Evolutionary conservation across 1,284 basidiomycete species (phyloP).

Genomic region (Ustilago hordei): DNA sequence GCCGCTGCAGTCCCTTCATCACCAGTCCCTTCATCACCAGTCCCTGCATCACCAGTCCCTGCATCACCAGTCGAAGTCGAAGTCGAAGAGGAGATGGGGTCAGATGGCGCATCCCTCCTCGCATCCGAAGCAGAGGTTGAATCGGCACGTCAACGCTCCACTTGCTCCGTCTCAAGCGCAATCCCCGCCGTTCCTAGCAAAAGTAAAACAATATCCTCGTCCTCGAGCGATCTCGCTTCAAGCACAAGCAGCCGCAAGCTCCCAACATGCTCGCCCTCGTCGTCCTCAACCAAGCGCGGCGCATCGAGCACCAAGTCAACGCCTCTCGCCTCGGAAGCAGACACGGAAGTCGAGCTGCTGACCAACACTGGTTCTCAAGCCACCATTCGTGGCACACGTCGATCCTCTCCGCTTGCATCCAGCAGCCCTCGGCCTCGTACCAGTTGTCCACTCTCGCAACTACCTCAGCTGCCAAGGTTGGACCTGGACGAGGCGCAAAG

Average conservation of each 20-base stretch:
- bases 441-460: constrained; percentile 22
- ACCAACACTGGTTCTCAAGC: constrained; percentile 32
- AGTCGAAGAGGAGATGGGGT: neutral
- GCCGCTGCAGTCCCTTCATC: neutral
- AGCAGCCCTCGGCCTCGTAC: neutral
- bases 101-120: constrained; percentile 7
- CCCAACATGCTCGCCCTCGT: neutral
- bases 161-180: constrained; percentile 14
- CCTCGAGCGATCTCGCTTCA: neutral
- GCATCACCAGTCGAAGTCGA: neutral
- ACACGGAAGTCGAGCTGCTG: constrained; percentile 9
- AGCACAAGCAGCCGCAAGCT: constrained; percentile 9
- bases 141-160: constrained; percentile 13
- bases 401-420: constrained; percentile 9
- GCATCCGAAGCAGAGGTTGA: constrained; percentile 28
- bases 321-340: constrained; percentile 3
- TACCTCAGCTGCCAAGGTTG: constrained; percentile 23
- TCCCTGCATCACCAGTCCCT: neutral
- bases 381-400: constrained; percentile 34
- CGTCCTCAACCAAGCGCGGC: constrained; percentile 10
- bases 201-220: neutral
- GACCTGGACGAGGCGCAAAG: constrained; percentile 29
- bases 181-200: constrained; percentile 9
- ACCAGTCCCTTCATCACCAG: neutral
- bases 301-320: constrained; percentile 7